Conservation (phyloP, 1,284 basidiomycete genomes). For the Heterobasidion annosum region DNA sequence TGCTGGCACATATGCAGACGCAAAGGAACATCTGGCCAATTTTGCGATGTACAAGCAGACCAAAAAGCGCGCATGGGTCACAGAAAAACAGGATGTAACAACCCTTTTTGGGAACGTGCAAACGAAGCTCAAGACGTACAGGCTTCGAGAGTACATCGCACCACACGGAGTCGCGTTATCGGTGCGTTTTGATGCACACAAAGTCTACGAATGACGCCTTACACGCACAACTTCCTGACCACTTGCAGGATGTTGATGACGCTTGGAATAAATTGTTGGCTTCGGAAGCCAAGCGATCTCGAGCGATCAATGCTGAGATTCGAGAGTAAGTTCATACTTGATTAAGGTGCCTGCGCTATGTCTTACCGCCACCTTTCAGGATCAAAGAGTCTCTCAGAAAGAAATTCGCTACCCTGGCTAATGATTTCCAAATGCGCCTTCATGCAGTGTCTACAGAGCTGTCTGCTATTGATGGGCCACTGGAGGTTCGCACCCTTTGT, state of each 20-base stretch:
- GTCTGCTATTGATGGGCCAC: slow-evolving; percentile 66
- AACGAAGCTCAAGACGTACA: slow-evolving; percentile 91
- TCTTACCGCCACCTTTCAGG: slow-evolving; percentile 31
- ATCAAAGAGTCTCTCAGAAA: slow-evolving; percentile 86
- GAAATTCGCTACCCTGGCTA: slow-evolving; percentile 78
- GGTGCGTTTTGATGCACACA: slow-evolving; percentile 27
- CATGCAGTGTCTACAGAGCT: slow-evolving; percentile 70
- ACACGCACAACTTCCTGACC: too few species aligned
- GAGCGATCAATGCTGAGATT: slow-evolving; percentile 87
- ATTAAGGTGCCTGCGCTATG: neutral
- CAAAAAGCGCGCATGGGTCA: slow-evolving; percentile 81
- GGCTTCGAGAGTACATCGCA: slow-evolving; percentile 78
- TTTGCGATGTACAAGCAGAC: slow-evolving; percentile 85
- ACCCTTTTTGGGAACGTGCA: slow-evolving; percentile 91
- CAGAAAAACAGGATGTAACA: slow-evolving; percentile 83
- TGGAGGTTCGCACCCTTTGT: slow-evolving; percentile 47
- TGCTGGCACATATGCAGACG: slow-evolving; percentile 73
- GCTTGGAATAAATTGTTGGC: slow-evolving; percentile 71
- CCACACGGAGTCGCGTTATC: slow-evolving; percentile 57
- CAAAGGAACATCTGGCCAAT: slow-evolving; percentile 64
- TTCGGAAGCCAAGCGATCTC: slow-evolving; percentile 73
- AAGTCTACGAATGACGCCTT: neutral
- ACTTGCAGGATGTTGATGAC: slow-evolving; percentile 59
- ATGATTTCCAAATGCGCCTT: slow-evolving; percentile 73
- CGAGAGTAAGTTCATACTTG: slow-evolving; percentile 55